Evolutionary conservation across 192 early-diverging fungal genomes (phyloP).

Genomic region (Podila verticillata): DNA sequence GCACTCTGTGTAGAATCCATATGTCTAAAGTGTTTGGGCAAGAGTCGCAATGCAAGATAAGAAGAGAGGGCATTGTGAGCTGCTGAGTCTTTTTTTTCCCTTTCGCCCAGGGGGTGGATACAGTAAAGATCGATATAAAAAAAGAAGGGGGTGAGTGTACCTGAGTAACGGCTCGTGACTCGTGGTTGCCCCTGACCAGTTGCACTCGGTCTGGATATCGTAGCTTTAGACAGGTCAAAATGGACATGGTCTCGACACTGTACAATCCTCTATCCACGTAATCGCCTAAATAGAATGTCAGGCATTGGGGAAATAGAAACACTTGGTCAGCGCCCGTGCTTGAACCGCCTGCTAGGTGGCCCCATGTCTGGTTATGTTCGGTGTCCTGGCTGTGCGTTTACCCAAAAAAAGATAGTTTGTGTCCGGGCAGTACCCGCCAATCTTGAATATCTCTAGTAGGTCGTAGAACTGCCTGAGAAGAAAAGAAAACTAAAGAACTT

Average conservation of each 20-base stretch:
- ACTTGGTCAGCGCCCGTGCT: neutral
- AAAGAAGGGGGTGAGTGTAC: constrained; percentile 46
- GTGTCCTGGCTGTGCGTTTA: constrained; percentile 15
- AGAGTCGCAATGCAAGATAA: neutral
- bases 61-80: neutral
- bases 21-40: constrained; percentile 76
- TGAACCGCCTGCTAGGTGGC: too few relatives aligned
- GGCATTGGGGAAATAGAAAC: constrained; percentile 1
- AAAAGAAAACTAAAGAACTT: constrained; percentile 6
- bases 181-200: constrained; percentile 94
- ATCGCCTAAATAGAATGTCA: too few relatives aligned
- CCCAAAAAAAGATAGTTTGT: constrained; percentile 91
- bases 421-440: constrained; percentile 81
- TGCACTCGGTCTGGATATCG: constrained; percentile 90
- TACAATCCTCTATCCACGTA: constrained; percentile 90
- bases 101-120: too few relatives aligned
- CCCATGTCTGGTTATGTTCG: too few relatives aligned
- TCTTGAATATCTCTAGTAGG: constrained; percentile 87
- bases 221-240: constrained; percentile 89
- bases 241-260: constrained; percentile 91
- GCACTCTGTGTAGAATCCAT: constrained; percentile 95
- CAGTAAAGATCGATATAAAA: neutral
- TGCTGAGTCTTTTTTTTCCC: too few relatives aligned
- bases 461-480: constrained; percentile 82
- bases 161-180: constrained; percentile 91